Evolutionary conservation across 495 filamentous ascomycete species (phyloP).

Genomic region (Mytilinidion resinicola): DNA sequence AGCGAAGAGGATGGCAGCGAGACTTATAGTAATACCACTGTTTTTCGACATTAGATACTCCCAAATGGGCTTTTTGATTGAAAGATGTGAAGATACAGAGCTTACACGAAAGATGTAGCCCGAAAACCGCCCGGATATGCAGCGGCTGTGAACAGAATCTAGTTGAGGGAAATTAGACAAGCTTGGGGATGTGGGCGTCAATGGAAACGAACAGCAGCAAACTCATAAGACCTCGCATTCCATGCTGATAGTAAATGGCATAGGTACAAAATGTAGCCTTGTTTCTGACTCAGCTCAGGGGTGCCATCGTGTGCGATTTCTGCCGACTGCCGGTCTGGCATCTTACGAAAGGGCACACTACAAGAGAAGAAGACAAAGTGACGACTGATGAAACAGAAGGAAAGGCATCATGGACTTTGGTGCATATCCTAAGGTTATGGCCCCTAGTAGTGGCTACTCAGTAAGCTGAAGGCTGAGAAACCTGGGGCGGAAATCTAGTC

Average conservation of each 20-base stretch:
- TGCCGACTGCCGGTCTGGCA: too few species aligned
- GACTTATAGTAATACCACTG: not conserved
- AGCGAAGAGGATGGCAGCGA: not conserved
- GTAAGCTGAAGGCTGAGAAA: too few species aligned
- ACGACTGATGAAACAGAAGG: too few species aligned
- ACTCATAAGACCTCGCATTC: slow-evolving; percentile 1
- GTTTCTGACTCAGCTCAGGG: not conserved
- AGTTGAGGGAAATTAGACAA: not conserved
- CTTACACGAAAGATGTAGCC: not conserved
- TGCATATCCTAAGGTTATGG: too few species aligned
- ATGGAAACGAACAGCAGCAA: not conserved
- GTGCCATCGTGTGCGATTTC: too few species aligned
- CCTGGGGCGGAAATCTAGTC: too few species aligned
- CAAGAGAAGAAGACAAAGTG: too few species aligned
- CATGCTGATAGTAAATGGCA: not conserved
- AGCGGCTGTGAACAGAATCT: not conserved
- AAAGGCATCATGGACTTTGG: too few species aligned
- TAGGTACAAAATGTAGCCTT: not conserved
- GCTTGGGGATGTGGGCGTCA: not conserved
- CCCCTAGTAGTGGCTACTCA: too few species aligned
- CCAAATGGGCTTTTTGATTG: not conserved
- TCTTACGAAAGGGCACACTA: too few species aligned
- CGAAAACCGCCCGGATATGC: not conserved
- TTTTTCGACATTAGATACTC: too few species aligned
- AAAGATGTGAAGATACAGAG: not conserved